Base-by-base conservation (phyloP, 495 filamentous ascomycete species). In the Xylaria venustula region DNA sequence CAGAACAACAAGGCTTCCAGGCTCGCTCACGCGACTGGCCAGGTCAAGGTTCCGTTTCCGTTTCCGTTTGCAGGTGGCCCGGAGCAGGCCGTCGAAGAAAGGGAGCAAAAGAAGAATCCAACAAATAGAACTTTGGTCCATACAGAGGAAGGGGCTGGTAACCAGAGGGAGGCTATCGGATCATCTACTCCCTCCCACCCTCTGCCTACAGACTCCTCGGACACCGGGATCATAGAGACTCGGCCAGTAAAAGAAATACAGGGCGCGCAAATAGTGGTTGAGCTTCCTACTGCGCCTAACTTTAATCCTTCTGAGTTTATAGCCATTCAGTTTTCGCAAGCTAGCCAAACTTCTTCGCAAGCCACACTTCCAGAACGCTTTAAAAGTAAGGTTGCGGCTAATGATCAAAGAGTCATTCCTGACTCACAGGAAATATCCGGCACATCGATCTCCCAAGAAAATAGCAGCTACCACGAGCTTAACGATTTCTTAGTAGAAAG, bases 381-480 rank as follows among this genome's bases (percentile, higher is more conserved):
- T 17, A 34, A 11, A 2, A 46, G 47, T 28, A 17, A 19, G 22
- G 28, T 26, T 37, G 36, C 25, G 1, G 45, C 12, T 41, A 32
- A 8, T 5, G 51, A 58, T 37, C 58, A 56, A 20, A 65, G 63
- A 12, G 58, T 64, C 20, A 63, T 71, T 40, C 58, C 67, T 14
- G 69, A 70, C 54, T 70, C 69, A n/a, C 69, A 70, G 42, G 67
- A 51, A 28, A 22, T 64, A 15, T 64, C 64, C 19, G 54, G 53
- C 12, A 47, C 60, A 15, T 62, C 65, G 20, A 37, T 34, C 23
- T 67, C 58, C 17, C 55, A 60, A 7, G 41, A 48, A 12, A 51
- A 65, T 9, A 40, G 26, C 17, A 65, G 60, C 46, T 48, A 60
- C 26, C 17, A 57, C 30, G 32, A 52, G 15, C 22, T 34, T 26